Evolutionary conservation across 2,329 filamentous ascomycete genomes (phyloP).

Genomic region (Colletotrichum falcatum): DNA sequence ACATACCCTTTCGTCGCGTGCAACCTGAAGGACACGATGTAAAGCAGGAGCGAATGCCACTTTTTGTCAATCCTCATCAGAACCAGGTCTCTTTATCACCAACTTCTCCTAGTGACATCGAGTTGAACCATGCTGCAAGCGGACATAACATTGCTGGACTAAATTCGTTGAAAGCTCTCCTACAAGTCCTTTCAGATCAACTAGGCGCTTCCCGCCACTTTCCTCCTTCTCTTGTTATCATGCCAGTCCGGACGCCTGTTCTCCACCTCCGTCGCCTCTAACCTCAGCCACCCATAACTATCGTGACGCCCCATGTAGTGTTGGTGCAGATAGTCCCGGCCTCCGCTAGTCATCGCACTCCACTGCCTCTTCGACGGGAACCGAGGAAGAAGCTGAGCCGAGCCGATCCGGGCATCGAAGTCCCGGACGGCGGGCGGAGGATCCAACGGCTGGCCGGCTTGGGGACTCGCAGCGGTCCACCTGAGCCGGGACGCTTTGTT

Average conservation of each 20-base stretch:
- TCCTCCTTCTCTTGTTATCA: not conserved
- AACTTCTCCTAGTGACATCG: not conserved
- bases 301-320: not conserved
- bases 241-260: not conserved
- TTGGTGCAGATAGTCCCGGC: not conserved
- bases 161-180: not conserved
- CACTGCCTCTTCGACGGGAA: conserved; percentile 5
- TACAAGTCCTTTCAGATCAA: no score
- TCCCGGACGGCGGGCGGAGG: not conserved
- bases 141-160: not conserved
- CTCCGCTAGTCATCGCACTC: not conserved
- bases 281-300: not conserved
- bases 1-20: no score
- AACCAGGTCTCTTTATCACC: not conserved
- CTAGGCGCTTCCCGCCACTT: not conserved
- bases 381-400: not conserved
- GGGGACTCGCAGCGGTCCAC: not conserved
- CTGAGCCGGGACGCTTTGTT: not conserved
- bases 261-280: conserved; percentile 2
- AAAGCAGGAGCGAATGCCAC: conserved; percentile 19
- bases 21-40: not conserved
- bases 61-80: conserved; percentile 4
- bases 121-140: not conserved
- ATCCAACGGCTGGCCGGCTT: not conserved
- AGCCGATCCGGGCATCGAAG: not conserved